Evolutionary conservation across 306 rosid genomes (phyloP).

Genomic region (Trichosanthes cucumerina): DNA sequence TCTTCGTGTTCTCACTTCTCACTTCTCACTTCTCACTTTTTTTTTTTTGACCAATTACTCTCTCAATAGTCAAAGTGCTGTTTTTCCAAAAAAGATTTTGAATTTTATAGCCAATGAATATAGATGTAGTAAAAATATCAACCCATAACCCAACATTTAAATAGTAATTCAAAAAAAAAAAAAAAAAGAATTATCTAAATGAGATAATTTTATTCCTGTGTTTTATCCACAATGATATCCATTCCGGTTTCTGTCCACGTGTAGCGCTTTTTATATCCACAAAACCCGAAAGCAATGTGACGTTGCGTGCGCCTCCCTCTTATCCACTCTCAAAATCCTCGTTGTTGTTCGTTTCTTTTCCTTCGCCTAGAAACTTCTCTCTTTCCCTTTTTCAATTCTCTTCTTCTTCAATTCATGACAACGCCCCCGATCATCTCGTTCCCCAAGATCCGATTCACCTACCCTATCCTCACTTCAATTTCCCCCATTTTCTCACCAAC

Average conservation of each 20-base stretch:
- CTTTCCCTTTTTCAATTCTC: not conserved
- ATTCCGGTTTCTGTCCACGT: not conserved
- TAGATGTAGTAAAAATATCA: too few species aligned
- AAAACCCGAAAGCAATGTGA: not conserved
- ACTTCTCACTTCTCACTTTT: too few species aligned
- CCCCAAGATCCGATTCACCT: not conserved
- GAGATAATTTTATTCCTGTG: not conserved
- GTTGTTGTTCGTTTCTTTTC: not conserved
- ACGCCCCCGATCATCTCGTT: not conserved
- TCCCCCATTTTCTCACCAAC: not conserved
- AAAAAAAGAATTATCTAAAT: not conserved
- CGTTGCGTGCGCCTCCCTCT: not conserved
- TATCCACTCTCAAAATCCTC: not conserved
- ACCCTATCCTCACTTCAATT: not conserved
- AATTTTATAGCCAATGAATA: too few species aligned
- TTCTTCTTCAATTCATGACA: not conserved
- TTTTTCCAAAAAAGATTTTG: too few species aligned
- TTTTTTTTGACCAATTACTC: too few species aligned
- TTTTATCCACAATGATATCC: not conserved
- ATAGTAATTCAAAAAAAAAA: too few species aligned
- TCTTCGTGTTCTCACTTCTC: too few species aligned
- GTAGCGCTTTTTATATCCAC: not conserved
- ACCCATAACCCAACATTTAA: too few species aligned
- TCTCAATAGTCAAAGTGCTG: too few species aligned
- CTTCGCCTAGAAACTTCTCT: not conserved